Base-by-base conservation (phyloP, 164 flowering plant genomes). In the Nelumbo lutea region DNA sequence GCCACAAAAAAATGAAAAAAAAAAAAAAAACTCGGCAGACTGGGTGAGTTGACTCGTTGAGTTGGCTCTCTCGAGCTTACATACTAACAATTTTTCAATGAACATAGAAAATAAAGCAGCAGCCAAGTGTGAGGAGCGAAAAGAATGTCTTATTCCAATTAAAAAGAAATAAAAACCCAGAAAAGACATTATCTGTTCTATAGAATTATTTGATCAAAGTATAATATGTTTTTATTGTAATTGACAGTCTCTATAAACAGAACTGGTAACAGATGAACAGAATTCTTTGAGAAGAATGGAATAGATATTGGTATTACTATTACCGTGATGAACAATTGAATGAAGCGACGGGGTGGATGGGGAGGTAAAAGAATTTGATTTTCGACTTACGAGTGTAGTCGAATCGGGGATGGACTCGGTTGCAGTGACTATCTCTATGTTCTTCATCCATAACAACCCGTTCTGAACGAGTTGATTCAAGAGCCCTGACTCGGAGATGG, bases 241-340 rank as follows among this genome's bases (percentile, higher is more conserved):
- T 57, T 41, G 79, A 81, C 96, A 92, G 79, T 90, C 87, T 27
- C 74, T 85, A 84, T 90, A 88, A 75, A 90, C 91, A 67, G 71
- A 76, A 72, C 27, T 67, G n/a, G 87, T 78, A 74, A 74, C 57
- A 51, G 68, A 77, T 7, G 85, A 81, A 79, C 98, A 90, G 6
- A 90, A 76, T 43, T 76, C 72, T 69, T 74, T 86, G 76, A 56
- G 75, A 64, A 90, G 50, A 2, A 68, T 55, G 45, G 69, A 55
- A 67, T 72, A 66, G 41, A 83, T 51, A 55, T 79, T 87, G 45
- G 51, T 27, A 75, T 74, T 68, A 51, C 77, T 74, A 70, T 68
- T 75, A 47, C 84, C 85, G 27, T 27, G 27, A 27, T 27, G 27
- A 27, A 27, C 27, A 27, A 27, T 27, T 27, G 27, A 27, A 27